These are phyloP conservation scores for Massospora cicadina DNA, from an alignment of 371 early-diverging fungal species.

Conservation along the genomic window DNA sequence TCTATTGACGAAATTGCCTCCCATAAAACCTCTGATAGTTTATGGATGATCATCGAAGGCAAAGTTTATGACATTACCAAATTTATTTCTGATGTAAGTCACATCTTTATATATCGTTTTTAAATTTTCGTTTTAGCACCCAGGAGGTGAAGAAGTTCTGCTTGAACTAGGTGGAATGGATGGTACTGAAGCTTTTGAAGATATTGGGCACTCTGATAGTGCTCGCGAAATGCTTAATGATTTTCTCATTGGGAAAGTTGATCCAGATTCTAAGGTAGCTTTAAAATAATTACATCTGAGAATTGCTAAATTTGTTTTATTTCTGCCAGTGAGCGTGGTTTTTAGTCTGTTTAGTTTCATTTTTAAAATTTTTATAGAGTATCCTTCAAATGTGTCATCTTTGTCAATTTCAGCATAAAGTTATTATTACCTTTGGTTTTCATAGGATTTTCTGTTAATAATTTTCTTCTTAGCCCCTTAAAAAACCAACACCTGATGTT, in stretches of 20 bases:
- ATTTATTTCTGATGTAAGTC: conserved; percentile 38
- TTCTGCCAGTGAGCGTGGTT: background rate
- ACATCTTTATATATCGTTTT: conserved; percentile 18
- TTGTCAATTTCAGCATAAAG: background rate
- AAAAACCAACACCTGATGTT: background rate
- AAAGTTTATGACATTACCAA: conserved; percentile 70
- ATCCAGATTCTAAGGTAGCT: conserved; percentile 17
- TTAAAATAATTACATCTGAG: background rate
- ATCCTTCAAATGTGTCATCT: no score
- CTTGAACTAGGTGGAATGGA: conserved; percentile 66
- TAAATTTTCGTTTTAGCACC: conserved; percentile 25
- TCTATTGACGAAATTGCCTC: conserved; percentile 36
- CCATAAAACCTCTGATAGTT: conserved; percentile 31
- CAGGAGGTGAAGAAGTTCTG: conserved; percentile 67
- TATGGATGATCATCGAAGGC: conserved; percentile 55
- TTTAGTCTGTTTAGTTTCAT: no score
- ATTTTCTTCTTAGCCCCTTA: background rate
- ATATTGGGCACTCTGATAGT: conserved; percentile 88
- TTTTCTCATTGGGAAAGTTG: conserved; percentile 54
- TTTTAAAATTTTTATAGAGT: no score
- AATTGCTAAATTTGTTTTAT: background rate
- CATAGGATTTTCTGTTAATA: background rate
- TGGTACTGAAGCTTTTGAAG: conserved; percentile 86
- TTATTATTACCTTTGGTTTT: background rate
- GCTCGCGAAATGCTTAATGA: conserved; percentile 62